These are phyloP conservation scores for Dacryopinax spathularia DNA, from an alignment of 768 basidiomycete genomes.

Conservation along the genomic window DNA sequence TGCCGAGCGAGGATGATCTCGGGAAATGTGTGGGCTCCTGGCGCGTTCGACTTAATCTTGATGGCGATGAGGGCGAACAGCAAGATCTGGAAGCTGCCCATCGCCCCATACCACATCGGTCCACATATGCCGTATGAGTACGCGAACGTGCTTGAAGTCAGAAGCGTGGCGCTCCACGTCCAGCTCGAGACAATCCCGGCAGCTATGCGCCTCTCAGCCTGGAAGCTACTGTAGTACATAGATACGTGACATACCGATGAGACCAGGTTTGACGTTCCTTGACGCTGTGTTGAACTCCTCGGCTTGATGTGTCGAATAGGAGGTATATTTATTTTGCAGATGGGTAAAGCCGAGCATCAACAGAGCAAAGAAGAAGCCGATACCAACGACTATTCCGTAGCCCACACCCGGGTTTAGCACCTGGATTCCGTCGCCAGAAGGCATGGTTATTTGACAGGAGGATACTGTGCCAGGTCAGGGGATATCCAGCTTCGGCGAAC, in stretches of 20 bases:
- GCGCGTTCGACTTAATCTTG: conserved; percentile 44
- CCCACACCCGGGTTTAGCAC: conserved; percentile 15
- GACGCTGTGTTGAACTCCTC: conserved; percentile 39
- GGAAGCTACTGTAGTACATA: background rate
- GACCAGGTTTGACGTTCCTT: conserved; percentile 36
- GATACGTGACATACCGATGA: conserved; percentile 23
- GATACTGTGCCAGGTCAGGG: too few species aligned
- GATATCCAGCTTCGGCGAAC: too few species aligned
- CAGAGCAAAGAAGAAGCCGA: conserved; percentile 38
- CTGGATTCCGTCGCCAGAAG: background rate
- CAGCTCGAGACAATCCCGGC: conserved; percentile 32
- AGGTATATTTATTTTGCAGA: conserved; percentile 35
- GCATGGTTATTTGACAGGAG: too few species aligned
- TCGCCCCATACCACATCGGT: conserved; percentile 1
- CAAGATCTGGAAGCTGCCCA: conserved; percentile 35
- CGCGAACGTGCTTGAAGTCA: conserved; percentile 40
- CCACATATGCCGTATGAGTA: conserved; percentile 31
- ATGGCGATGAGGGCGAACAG: conserved; percentile 32
- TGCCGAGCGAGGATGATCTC: conserved; percentile 40
- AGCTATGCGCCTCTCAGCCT: background rate
- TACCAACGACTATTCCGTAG: conserved; percentile 26
- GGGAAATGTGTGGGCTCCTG: conserved; percentile 42
- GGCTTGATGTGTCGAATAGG: conserved; percentile 33
- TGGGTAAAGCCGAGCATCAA: conserved; percentile 34
- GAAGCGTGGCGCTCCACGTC: conserved; percentile 36